phyloP scores from a whole-genome alignment of 179 eudicot species.

The Silene coronaria region DNA sequence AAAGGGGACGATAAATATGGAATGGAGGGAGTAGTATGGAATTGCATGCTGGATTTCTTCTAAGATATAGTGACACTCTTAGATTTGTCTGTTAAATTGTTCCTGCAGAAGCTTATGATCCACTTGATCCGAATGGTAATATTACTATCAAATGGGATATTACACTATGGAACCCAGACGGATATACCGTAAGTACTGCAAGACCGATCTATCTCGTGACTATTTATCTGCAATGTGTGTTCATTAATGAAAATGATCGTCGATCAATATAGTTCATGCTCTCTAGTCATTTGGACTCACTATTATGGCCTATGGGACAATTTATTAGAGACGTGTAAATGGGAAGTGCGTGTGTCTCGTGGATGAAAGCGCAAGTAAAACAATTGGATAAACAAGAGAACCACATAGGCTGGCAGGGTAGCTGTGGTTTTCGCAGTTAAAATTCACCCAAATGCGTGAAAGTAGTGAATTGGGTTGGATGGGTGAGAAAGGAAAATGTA shows the following conservation, averaged over 20 bases:
- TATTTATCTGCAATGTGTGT: neutral
- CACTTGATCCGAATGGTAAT: constrained; percentile 39
- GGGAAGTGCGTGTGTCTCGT: neutral
- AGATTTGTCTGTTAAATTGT: neutral
- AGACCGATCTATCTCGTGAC: no score
- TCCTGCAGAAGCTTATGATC: constrained; percentile 34
- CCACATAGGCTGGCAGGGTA: no score
- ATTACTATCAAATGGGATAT: constrained; percentile 39
- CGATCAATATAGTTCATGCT: neutral
- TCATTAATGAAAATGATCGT: neutral
- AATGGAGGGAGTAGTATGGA: no score
- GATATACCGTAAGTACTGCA: constrained; percentile 31
- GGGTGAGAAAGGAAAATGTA: neutral
- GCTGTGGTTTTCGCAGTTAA: no score
- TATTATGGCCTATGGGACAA: no score
- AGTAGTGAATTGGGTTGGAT: no score
- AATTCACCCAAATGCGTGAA: no score
- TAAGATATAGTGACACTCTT: constrained; percentile 13
- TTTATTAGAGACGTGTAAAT: neutral
- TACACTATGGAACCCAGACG: constrained; percentile 35
- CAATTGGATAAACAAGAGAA: no score
- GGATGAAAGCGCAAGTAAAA: no score
- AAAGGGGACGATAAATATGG: no score
- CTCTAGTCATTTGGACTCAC: no score
- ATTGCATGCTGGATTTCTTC: neutral